Conservation (phyloP, 352 stramenopile genomes). For the Pythium vanterpoolii region DNA sequence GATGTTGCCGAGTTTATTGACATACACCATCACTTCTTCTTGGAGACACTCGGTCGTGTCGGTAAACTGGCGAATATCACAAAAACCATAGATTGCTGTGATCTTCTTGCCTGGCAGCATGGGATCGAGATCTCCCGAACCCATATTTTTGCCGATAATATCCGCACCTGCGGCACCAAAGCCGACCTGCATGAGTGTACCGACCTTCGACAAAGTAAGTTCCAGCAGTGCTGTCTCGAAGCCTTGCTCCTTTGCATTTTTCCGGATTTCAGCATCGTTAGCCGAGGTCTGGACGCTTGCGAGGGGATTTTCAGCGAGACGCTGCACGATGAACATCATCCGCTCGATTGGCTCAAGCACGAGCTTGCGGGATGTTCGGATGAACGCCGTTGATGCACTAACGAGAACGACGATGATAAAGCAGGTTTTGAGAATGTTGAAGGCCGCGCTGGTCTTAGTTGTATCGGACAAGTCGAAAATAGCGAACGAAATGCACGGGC, state of each 20-base stretch:
- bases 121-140: slow-evolving; percentile 80
- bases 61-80: slow-evolving; percentile 93
- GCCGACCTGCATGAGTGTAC: slow-evolving; percentile 82
- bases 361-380: slow-evolving; percentile 74
- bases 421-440: slow-evolving; percentile 85
- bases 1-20: slow-evolving; percentile 90
- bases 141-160: slow-evolving; percentile 88
- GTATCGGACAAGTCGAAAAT: slow-evolving; percentile 81
- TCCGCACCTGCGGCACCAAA: slow-evolving; percentile 79
- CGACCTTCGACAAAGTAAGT: slow-evolving; percentile 81
- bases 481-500: slow-evolving; percentile 64
- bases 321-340: slow-evolving; percentile 89
- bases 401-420: slow-evolving; percentile 88
- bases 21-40: slow-evolving; percentile 91
- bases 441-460: slow-evolving; percentile 47
- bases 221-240: slow-evolving; percentile 79
- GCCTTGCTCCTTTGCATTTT: slow-evolving; percentile 74
- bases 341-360: slow-evolving; percentile 90
- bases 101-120: slow-evolving; percentile 91
- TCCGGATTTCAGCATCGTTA: slow-evolving; percentile 61
- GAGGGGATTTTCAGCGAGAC: slow-evolving; percentile 85
- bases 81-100: slow-evolving; percentile 94
- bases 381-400: slow-evolving; percentile 76
- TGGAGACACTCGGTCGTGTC: slow-evolving; percentile 89
- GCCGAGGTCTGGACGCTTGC: slow-evolving; percentile 72